A percentile compares a stretch with the other conserved stretches of the same genome.
phyloP scores from a whole-genome alignment of 1,139 yeast species.

The Suhomyces bribrorum region DNA sequence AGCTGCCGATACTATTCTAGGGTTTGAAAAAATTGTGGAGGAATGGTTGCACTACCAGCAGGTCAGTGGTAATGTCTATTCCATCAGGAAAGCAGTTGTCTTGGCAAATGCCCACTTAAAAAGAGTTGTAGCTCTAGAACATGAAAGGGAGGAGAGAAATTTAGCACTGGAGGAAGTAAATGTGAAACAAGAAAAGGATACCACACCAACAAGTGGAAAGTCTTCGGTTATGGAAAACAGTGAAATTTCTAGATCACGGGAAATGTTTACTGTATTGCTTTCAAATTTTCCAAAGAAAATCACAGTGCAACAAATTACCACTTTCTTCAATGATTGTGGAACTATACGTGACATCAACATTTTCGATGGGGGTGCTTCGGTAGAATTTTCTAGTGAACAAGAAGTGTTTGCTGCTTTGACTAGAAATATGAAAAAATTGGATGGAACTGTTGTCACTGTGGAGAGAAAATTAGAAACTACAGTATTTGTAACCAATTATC shows the following conservation, averaged over 20 bases:
- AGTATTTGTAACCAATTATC: constrained; percentile 72
- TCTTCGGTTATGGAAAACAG: background rate
- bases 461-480: constrained; percentile 47
- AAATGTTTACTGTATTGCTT: constrained; percentile 53
- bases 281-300: constrained; percentile 34
- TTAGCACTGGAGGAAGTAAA: background rate
- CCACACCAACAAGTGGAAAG: background rate
- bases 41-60: constrained; percentile 47
- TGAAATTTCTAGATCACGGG: constrained; percentile 50
- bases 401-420: constrained; percentile 63
- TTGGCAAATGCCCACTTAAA: constrained; percentile 10
- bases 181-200: background rate
- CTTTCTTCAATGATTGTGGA: constrained; percentile 66
- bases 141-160: constrained; percentile 1
- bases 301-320: constrained; percentile 34
- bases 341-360: constrained; percentile 34
- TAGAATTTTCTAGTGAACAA: constrained; percentile 57
- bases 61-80: constrained; percentile 29
- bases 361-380: constrained; percentile 36
- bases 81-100: constrained; percentile 10
- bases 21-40: constrained; percentile 53
- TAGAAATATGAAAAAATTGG: constrained; percentile 51
- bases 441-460: constrained; percentile 48
- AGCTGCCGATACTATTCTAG: constrained; percentile 36
- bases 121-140: constrained; percentile 2